Evolutionary conservation across 495 filamentous ascomycete genomes (phyloP).

Genomic region (Talaromyces adpressus): DNA sequence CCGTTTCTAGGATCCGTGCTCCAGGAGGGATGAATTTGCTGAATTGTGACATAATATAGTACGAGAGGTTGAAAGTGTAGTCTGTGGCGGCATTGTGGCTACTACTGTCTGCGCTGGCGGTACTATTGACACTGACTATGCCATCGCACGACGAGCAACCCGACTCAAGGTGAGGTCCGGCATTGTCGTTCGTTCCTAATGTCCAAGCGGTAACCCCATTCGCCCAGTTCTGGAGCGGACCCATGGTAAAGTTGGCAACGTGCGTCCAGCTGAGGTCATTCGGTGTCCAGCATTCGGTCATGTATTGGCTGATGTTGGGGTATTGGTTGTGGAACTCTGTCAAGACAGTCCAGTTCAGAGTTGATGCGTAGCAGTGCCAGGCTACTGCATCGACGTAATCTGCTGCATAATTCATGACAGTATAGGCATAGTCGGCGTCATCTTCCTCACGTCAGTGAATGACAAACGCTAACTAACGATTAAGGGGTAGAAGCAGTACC

Average conservation of each 20-base stretch:
- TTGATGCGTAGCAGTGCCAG: constrained; percentile 49
- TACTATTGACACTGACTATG: constrained; percentile 33
- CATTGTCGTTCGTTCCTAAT: constrained; percentile 40
- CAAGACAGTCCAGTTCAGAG: constrained; percentile 43
- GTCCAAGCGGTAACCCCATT: constrained; percentile 47
- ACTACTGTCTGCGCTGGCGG: constrained; percentile 13
- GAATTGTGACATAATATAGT: constrained; percentile 53
- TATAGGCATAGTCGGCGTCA: constrained; percentile 37
- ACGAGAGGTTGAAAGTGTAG: constrained; percentile 38
- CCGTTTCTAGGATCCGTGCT: constrained; percentile 36
- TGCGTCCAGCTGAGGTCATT: constrained; percentile 40
- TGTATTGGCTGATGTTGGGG: constrained; percentile 42
- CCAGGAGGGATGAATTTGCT: constrained; percentile 49
- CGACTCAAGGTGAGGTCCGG: constrained; percentile 44
- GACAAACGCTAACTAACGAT: no score
- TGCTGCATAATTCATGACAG: constrained; percentile 34
- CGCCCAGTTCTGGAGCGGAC: constrained; percentile 51
- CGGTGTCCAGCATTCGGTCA: constrained; percentile 54
- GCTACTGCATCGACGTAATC: constrained; percentile 41
- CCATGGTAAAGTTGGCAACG: constrained; percentile 45
- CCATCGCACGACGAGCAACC: constrained; percentile 44
- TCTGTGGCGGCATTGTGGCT: background rate
- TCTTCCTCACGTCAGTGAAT: constrained; percentile 14
- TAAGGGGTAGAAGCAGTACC: constrained; percentile 18
- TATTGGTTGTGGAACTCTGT: constrained; percentile 40